Percentiles rank a stretch among this genome's conserved stretches.
phyloP scores from a whole-genome alignment of 2,329 filamentous ascomycete species.

The Fusarium papillatum region DNA sequence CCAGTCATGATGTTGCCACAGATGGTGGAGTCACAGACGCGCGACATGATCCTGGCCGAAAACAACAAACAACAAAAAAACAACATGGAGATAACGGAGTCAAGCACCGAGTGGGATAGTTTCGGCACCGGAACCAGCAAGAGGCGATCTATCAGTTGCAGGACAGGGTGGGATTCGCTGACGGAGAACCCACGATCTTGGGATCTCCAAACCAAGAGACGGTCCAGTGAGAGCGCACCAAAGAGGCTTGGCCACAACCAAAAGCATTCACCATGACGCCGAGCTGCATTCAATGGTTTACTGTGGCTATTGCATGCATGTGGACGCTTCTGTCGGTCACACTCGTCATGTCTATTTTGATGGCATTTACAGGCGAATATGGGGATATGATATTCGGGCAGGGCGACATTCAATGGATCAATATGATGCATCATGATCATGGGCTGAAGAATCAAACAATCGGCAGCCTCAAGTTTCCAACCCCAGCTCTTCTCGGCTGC shows the following conservation, averaged over 20 bases:
- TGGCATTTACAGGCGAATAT: slow-evolving; percentile 21
- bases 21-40: slow-evolving; percentile 23
- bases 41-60: slow-evolving; percentile 19
- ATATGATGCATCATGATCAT: not conserved
- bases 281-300: slow-evolving; percentile 37
- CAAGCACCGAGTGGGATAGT: slow-evolving; percentile 27
- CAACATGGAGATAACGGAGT: slow-evolving; percentile 24
- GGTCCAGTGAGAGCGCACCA: slow-evolving; percentile 24
- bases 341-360: slow-evolving; percentile 18
- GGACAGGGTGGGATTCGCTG: slow-evolving; percentile 26
- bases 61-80: slow-evolving; percentile 34
- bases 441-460: not conserved
- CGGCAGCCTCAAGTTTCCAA: not conserved
- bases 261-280: slow-evolving; percentile 40
- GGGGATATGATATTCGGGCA: not conserved
- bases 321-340: slow-evolving; percentile 17
- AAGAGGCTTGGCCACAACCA: slow-evolving; percentile 37
- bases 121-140: slow-evolving; percentile 22
- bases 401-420: not conserved
- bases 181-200: slow-evolving; percentile 31
- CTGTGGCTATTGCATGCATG: slow-evolving; percentile 36
- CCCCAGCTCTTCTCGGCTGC: slow-evolving; percentile 16
- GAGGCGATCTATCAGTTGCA: slow-evolving; percentile 15
- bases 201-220: slow-evolving; percentile 20
- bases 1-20: slow-evolving; percentile 29